Evolutionary conservation across 805 yeast genomes (phyloP).

Genomic region (Suhomyces tanzawaensis): DNA sequence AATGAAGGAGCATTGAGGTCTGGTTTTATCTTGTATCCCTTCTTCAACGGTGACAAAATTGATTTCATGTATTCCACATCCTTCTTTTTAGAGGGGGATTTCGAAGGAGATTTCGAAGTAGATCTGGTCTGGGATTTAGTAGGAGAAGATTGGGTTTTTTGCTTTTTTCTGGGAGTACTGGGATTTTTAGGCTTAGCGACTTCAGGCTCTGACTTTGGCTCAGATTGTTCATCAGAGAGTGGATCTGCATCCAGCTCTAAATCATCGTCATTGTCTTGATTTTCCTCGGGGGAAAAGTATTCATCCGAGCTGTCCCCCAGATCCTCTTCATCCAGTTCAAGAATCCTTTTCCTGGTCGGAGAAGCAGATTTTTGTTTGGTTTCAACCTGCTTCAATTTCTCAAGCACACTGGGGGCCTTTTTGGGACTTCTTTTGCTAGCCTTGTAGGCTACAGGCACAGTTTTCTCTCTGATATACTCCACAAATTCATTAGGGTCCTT

Average conservation of each 20-base stretch:
- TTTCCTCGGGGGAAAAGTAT: neutral
- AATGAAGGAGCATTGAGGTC: conserved; percentile 17
- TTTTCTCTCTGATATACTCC: conserved; percentile 25
- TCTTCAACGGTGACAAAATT: conserved; percentile 19
- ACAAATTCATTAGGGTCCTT: conserved; percentile 29
- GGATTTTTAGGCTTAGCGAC: conserved; percentile 7
- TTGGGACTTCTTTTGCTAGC: conserved; percentile 4
- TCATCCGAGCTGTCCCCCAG: neutral
- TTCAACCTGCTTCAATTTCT: conserved; percentile 3
- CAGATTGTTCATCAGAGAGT: conserved; percentile 21
- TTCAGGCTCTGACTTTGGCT: neutral
- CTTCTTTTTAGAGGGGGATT: conserved; percentile 19
- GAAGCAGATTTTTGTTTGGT: neutral
- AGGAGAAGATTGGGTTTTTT: neutral
- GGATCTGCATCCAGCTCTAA: conserved; percentile 22
- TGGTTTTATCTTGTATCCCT: conserved; percentile 24
- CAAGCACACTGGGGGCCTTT: conserved; percentile 2
- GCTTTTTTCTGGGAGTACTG: conserved; percentile 7
- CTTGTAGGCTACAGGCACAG: conserved; percentile 26
- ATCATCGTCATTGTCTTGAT: conserved; percentile 2
- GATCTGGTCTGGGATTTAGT: conserved; percentile 24
- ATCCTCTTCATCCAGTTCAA: neutral
- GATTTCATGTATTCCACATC: conserved; percentile 7
- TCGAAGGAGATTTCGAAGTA: conserved; percentile 16
- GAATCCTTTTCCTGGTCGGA: neutral